These are phyloP conservation scores for Xylariaceae sp. DNA, from an alignment of 2,329 filamentous ascomycete species.

Conservation along the genomic window DNA sequence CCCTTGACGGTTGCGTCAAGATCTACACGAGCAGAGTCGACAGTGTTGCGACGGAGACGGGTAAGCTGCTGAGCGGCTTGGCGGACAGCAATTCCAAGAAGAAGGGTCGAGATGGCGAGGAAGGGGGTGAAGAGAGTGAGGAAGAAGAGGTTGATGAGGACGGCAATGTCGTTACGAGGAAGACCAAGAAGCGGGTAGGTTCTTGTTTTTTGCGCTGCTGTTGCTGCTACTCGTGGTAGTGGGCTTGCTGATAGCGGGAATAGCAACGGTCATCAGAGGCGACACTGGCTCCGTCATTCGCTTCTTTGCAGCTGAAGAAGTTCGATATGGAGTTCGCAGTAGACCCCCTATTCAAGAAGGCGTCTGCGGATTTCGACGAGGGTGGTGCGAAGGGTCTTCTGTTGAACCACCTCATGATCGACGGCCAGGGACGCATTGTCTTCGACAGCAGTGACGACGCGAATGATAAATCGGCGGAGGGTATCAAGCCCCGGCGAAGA, in stretches of 20 bases:
- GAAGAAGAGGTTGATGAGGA: constrained; percentile 61
- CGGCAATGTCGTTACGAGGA: constrained; percentile 51
- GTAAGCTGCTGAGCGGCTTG: constrained; percentile 86
- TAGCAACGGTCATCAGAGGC: constrained; percentile 78
- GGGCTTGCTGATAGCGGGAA: constrained; percentile 19
- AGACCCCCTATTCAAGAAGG: constrained; percentile 98
- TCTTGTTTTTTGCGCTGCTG: background rate
- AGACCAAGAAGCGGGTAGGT: constrained; percentile 68
- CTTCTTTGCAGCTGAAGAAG: constrained; percentile 87
- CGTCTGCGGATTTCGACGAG: constrained; percentile 96
- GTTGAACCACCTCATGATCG: constrained; percentile 94
- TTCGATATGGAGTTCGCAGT: constrained; percentile 96
- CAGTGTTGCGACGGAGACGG: constrained; percentile 95
- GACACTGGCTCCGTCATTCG: constrained; percentile 86
- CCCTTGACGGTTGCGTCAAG: constrained; percentile 95
- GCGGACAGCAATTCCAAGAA: constrained; percentile 80
- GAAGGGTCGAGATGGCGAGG: constrained; percentile 58
- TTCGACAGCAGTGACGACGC: constrained; percentile 96
- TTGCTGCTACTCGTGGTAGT: background rate
- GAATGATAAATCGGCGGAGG: constrained; percentile 44
- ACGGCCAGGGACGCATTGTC: constrained; percentile 84
- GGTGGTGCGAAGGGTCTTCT: constrained; percentile 92
- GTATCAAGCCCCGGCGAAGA: constrained; percentile 36
- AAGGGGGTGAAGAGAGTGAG: constrained; percentile 62
- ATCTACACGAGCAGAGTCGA: constrained; percentile 98